These are phyloP conservation scores for Grosmannia serpens DNA, from an alignment of 2,329 filamentous ascomycete genomes.

Conservation along the genomic window DNA sequence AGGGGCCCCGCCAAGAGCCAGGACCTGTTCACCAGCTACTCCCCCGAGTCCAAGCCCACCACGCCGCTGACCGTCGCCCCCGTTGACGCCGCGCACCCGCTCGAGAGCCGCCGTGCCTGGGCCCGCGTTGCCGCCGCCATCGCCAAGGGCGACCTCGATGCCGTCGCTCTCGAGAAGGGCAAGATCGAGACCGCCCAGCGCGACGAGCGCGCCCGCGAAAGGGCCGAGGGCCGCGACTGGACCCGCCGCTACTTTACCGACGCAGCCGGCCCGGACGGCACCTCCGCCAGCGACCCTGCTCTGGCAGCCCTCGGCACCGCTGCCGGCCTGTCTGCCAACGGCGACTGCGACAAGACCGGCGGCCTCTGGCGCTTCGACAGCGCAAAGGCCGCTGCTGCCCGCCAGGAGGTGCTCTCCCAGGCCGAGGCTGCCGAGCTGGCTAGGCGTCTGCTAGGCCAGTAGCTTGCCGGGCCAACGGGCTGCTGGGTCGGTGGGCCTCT, in stretches of 20 bases:
- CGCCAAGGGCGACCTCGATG: conserved; percentile 70
- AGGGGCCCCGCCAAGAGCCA: conserved; percentile 44
- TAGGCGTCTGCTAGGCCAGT: conserved; percentile 23
- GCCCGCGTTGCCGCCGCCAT: conserved; percentile 73
- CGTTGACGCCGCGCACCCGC: conserved; percentile 68
- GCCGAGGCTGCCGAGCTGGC: conserved; percentile 23
- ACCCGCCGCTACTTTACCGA: conserved; percentile 69
- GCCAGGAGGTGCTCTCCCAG: conserved; percentile 17
- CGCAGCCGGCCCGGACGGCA: conserved; percentile 27
- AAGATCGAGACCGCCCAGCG: conserved; percentile 87
- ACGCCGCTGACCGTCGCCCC: conserved; percentile 62
- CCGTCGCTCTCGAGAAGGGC: conserved; percentile 65
- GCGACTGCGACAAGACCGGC: conserved; percentile 49
- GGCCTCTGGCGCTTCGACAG: conserved; percentile 47
- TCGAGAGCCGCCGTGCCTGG: conserved; percentile 86
- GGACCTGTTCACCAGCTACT: conserved; percentile 46
- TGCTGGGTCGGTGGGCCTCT: background rate
- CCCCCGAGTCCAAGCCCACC: conserved; percentile 43
- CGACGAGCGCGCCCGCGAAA: conserved; percentile 60
- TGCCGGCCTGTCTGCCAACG: conserved; percentile 36
- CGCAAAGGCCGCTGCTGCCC: conserved; percentile 31
- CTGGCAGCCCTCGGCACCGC: conserved; percentile 32
- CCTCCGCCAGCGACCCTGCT: conserved; percentile 23
- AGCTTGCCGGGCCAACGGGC: background rate
- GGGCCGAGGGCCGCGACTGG: conserved; percentile 66